Base-by-base conservation (phyloP, 306 rosid genomes). In the Quercus ilex region DNA sequence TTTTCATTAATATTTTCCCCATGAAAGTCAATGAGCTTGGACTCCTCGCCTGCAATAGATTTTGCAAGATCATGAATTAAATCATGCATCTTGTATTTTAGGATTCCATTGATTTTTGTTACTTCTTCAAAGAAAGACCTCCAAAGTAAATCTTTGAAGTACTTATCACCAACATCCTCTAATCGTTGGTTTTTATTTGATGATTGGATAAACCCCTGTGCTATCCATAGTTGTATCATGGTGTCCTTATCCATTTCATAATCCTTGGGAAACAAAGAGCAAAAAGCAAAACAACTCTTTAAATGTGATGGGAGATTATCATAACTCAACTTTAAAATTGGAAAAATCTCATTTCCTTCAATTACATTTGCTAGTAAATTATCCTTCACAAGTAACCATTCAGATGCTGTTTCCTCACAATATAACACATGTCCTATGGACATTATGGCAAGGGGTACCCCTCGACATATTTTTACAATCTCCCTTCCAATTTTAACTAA, bases 351-450 rank as follows among this genome's bases (percentile, higher is more conserved):
- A 71, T 81, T 82, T 43, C 73, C 76, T 14, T 78, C 76, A 19
- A 0, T 55, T 10, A 68, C 63, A 68, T 28, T 76, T 26, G 78
- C 15, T 68, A 74, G 68, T 67, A 81, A 72, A 71, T 71, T 73
- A 18, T 82, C 64, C 12, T 65, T 84, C 58, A 87, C 74, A 33
- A 73, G 57, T 20, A 3, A 55, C 90, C 88, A 87, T 19, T 87
- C 86, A 43, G 26, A 63, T 25, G 12, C 33, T 38, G 73, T 53
- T 30, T 74, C 76, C 70, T 85, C 64, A 33, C 59, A 72, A 31
- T 56, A 41, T 6, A 87, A 68, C 20, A 80, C 68, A 69, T 83
- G 51, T 20, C 85, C 85, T 25, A 83, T 58, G 46, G 77, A 51
- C 70, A 71, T 83, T 56, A 86, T 78, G 7, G 80, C 78, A 58